Percentiles rank a stretch among this genome's conserved stretches.
phyloP scores from a whole-genome alignment of 257 asterid species.

The Gardenia jasminoides region DNA sequence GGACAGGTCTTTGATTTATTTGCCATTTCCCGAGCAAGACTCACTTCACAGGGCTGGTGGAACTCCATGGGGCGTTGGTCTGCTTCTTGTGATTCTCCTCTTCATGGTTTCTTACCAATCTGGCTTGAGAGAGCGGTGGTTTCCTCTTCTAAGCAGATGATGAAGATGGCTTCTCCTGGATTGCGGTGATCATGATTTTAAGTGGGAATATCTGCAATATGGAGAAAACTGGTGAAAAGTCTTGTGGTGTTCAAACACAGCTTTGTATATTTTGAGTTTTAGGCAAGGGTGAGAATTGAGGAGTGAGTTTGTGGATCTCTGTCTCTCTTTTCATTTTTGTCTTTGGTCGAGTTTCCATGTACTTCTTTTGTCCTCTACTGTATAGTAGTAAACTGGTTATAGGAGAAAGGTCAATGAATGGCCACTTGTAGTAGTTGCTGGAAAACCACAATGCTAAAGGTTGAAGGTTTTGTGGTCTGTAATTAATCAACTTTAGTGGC shows the following conservation, averaged over 20 bases:
- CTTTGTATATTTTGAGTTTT: background rate
- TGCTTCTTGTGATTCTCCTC: constrained; percentile 70
- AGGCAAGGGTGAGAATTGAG: background rate
- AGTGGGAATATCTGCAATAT: background rate
- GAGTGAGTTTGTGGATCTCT: background rate
- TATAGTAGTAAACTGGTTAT: no score
- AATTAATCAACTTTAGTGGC: background rate
- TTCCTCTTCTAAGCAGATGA: constrained; percentile 60
- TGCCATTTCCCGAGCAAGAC: constrained; percentile 58
- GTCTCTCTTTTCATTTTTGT: background rate
- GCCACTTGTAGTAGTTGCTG: background rate
- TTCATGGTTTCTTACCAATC: constrained; percentile 89
- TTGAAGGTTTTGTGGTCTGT: background rate
- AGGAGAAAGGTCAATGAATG: background rate
- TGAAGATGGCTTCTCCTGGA: background rate
- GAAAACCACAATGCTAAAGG: background rate
- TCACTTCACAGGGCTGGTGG: constrained; percentile 67
- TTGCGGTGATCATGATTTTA: background rate
- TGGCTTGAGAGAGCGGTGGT: constrained; percentile 73
- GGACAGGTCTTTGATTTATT: constrained; percentile 37
- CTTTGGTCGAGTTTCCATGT: background rate
- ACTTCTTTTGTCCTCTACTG: no score
- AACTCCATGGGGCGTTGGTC: constrained; percentile 83
- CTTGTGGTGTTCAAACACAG: background rate
- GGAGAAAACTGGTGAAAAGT: background rate